phyloP scores from a whole-genome alignment of 2,329 filamentous ascomycete species.

The Myriosclerotinia scirpicola region DNA sequence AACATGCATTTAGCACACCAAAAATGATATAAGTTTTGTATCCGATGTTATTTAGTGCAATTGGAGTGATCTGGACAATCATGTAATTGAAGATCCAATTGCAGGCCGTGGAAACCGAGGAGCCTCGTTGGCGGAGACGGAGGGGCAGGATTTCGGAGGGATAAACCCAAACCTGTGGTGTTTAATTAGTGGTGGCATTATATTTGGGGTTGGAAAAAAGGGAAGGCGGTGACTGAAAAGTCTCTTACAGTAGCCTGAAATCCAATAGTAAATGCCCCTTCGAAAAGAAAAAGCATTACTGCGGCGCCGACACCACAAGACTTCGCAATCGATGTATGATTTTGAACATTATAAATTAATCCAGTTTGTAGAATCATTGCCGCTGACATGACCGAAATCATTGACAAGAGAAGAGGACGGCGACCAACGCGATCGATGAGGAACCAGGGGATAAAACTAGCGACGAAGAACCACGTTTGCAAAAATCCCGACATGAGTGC shows the following conservation, averaged over 20 bases:
- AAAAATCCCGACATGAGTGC: constrained; percentile 54
- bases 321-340: constrained; percentile 40
- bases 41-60: constrained; percentile 46
- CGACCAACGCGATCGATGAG: constrained; percentile 59
- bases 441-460: constrained; percentile 44
- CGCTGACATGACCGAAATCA: constrained; percentile 45
- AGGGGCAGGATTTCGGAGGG: constrained; percentile 59
- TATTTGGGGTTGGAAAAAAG: neutral
- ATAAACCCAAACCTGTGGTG: constrained; percentile 51
- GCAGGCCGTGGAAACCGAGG: constrained; percentile 59
- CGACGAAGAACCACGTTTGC: constrained; percentile 49
- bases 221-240: neutral
- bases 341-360: constrained; percentile 45
- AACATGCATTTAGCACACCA: constrained; percentile 36
- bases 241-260: constrained; percentile 55
- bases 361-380: constrained; percentile 46
- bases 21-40: constrained; percentile 45
- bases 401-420: constrained; percentile 64
- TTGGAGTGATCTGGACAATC: constrained; percentile 48
- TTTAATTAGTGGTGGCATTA: too few species aligned
- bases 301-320: constrained; percentile 44
- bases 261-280: constrained; percentile 59
- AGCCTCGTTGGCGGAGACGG: constrained; percentile 58
- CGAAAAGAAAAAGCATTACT: constrained; percentile 59
- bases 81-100: constrained; percentile 52